phyloP scores from a whole-genome alignment of 495 filamentous ascomycete genomes.

The Penicillium ucsense region DNA sequence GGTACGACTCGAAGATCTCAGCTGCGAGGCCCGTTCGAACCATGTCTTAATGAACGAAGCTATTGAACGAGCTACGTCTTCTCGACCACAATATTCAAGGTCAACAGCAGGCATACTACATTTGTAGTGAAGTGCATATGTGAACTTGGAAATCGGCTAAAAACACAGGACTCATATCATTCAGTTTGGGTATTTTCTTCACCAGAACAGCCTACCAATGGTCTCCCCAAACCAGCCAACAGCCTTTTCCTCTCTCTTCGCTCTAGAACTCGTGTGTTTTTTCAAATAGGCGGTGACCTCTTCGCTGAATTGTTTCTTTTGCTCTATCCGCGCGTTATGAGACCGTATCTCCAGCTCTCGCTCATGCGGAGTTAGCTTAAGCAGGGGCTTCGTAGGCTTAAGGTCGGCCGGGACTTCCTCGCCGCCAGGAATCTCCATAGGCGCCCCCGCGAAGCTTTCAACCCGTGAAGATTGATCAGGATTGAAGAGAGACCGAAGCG shows the following conservation, averaged over 20 bases:
- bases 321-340: slow-evolving; percentile 49
- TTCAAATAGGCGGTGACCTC: slow-evolving; percentile 45
- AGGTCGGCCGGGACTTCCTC: slow-evolving; percentile 25
- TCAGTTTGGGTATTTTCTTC: not conserved
- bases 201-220: slow-evolving; percentile 37
- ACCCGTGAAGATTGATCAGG: slow-evolving; percentile 15
- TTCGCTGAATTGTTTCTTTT: slow-evolving; percentile 43
- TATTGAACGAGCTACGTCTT: no score
- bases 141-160: not conserved
- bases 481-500: slow-evolving; percentile 32
- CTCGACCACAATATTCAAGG: no score
- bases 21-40: no score
- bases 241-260: slow-evolving; percentile 50
- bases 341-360: slow-evolving; percentile 57
- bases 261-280: slow-evolving; percentile 46
- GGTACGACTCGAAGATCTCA: no score
- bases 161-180: not conserved
- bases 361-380: slow-evolving; percentile 51
- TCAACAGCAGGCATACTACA: no score
- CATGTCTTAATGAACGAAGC: no score
- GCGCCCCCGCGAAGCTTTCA: not conserved
- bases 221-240: slow-evolving; percentile 44
- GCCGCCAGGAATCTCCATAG: slow-evolving; percentile 26
- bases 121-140: no score
- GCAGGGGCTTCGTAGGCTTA: slow-evolving; percentile 43